Conservation (phyloP, 495 filamentous ascomycete species). For the Podospora pseudopauciseta region DNA sequence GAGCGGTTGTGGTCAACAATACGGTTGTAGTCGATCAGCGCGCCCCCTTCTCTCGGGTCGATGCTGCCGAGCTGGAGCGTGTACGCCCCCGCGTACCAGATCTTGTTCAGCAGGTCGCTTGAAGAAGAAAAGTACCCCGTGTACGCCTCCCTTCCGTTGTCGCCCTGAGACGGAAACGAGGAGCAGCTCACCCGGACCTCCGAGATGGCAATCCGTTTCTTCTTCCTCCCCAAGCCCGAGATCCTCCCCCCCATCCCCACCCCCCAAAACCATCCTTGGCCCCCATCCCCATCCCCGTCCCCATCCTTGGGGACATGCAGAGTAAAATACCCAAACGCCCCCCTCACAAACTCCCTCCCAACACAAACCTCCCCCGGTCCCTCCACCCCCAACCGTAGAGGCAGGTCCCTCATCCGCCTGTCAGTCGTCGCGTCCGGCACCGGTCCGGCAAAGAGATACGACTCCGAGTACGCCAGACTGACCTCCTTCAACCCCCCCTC, state of each 20-base stretch:
- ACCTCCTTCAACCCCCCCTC: slow-evolving; percentile 26
- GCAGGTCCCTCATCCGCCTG: slow-evolving; percentile 28
- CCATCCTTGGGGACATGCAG: slow-evolving; percentile 22
- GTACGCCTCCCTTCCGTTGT: slow-evolving; percentile 37
- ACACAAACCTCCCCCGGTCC: slow-evolving; percentile 30
- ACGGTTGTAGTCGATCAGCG: slow-evolving; percentile 44
- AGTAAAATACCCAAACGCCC: slow-evolving; percentile 42
- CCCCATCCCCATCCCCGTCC: neutral
- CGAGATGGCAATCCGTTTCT: slow-evolving; percentile 23
- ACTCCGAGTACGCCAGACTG: slow-evolving; percentile 38
- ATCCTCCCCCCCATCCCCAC: slow-evolving; percentile 16
- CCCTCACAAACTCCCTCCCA: slow-evolving; percentile 31
- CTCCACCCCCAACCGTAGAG: slow-evolving; percentile 27
- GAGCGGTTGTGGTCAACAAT: slow-evolving; percentile 34
- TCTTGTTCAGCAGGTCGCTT: slow-evolving; percentile 48
- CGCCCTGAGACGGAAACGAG: slow-evolving; percentile 32
- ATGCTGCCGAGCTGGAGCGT: slow-evolving; percentile 57
- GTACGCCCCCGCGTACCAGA: slow-evolving; percentile 65
- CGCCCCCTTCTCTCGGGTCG: slow-evolving; percentile 46
- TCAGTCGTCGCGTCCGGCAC: slow-evolving; percentile 36
- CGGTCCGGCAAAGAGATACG: slow-evolving; percentile 32
- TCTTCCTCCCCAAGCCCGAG: slow-evolving; percentile 14
- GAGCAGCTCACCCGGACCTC: slow-evolving; percentile 37
- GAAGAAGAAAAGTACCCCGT: slow-evolving; percentile 48
- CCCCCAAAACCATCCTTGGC: neutral